These are phyloP conservation scores for Pseudogymnoascus sp. DNA, from an alignment of 2,329 filamentous ascomycete species.

Conservation along the genomic window DNA sequence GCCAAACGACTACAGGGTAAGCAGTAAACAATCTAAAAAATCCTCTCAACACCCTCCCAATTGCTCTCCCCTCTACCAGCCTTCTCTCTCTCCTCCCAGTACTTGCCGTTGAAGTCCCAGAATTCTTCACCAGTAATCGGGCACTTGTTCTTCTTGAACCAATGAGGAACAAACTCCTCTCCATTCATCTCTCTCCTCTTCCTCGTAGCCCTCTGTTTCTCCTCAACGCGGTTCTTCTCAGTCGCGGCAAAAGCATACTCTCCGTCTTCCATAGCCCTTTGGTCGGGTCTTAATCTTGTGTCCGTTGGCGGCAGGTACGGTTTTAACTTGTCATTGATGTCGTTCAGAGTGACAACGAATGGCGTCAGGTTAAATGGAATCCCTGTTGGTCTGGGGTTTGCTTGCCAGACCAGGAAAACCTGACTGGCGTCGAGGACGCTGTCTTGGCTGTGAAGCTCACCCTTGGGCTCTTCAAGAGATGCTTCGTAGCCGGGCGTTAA, in stretches of 20 bases:
- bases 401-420: conserved; percentile 90
- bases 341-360: conserved; percentile 91
- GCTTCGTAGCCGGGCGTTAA: conserved; percentile 86
- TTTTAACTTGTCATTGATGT: conserved; percentile 72
- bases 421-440: conserved; percentile 59
- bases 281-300: conserved; percentile 84
- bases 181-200: conserved; percentile 66
- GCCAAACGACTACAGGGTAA: background rate
- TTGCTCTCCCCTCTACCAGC: conserved; percentile 15
- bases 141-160: conserved; percentile 71
- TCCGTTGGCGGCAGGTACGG: conserved; percentile 84
- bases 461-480: conserved; percentile 50
- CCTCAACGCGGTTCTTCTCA: conserved; percentile 92
- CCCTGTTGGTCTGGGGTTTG: conserved; percentile 67
- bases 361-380: conserved; percentile 97
- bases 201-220: conserved; percentile 75
- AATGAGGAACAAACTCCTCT: conserved; percentile 74
- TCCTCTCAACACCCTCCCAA: conserved; percentile 31
- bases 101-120: conserved; percentile 83
- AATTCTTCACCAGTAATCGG: conserved; percentile 78
- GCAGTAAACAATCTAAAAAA: conserved; percentile 16
- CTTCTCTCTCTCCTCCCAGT: conserved; percentile 59
- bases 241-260: conserved; percentile 86
- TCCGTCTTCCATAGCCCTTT: conserved; percentile 98
- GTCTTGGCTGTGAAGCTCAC: conserved; percentile 36